Base-by-base conservation (phyloP, 768 basidiomycete genomes). In the Boletellus ananiceps region DNA sequence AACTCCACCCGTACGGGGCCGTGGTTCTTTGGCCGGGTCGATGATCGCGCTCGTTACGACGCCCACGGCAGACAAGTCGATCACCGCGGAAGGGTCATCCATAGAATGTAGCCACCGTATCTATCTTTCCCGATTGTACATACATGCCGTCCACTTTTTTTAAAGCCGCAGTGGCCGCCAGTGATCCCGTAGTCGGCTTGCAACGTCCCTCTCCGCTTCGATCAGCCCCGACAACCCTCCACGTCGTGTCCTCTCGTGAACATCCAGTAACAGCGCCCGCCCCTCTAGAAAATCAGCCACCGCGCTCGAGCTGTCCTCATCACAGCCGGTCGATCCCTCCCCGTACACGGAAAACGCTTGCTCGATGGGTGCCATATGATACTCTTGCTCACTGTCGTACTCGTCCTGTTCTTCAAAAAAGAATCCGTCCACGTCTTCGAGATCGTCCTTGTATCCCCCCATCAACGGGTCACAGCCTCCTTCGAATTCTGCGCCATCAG, bases 81-180 rank as follows among this genome's bases (percentile, higher is more conserved):
- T 29, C 29, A 29, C 29, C 29, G 29, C 8, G 29, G 29, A 11
- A 29, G 29, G 29, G 29, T 29, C 29, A 9, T 29, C 11, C 29
- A 29, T 29, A 29, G 29, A 8, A 29, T 29, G 29, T 29, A 29
- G 29, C 29, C 29, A 29, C 29, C 29, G 29, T 29, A 29, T 11
- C 29, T 29, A 29, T 1, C 29, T 11, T 7, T 1, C 1, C 29
- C 7, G 29, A 29, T 11, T 29, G 29, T 29, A 29, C 29, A 29
- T 29, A 29, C 29, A 29, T 29, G 11, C 29, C 29, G 9, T 29
- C 29, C 29, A 29, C 29, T 11, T 29, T 2, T 29, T 29, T 29
- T 67, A 86, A 36, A 80, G 67, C 50, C 70, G 77, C 47, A 83
- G 78, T 0, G 83, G 86, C 21, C 74, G 68, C 87, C 87, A 89